Evolutionary conservation across 75 land plant species (phyloP).

Genomic region (Sequoia sempervirens): DNA sequence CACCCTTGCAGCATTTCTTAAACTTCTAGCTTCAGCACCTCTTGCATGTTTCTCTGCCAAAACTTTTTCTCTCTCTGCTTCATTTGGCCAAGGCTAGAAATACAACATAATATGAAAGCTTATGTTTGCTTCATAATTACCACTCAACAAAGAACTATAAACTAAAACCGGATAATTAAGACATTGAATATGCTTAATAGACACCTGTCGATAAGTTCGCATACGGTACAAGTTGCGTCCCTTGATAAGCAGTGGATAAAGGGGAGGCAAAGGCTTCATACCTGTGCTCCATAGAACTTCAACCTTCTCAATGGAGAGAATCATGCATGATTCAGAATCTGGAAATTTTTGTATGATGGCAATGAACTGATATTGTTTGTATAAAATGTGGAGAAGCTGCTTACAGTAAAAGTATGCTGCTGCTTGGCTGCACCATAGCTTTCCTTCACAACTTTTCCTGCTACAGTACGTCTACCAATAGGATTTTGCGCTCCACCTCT

Average conservation of each 20-base stretch:
- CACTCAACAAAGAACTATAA: background rate
- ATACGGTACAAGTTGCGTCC: conserved; percentile 30
- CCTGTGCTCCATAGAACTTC: conserved; percentile 33
- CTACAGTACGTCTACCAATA: conserved; percentile 26
- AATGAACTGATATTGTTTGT: background rate
- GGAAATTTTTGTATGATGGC: background rate
- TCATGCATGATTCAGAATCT: conserved; percentile 1
- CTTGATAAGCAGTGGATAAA: conserved; percentile 28
- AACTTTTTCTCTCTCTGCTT: conserved; percentile 12
- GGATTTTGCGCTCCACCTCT: conserved; percentile 14
- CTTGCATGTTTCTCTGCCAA: conserved; percentile 22
- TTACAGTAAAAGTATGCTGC: conserved; percentile 45
- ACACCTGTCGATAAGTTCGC: conserved; percentile 18
- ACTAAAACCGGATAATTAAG: background rate
- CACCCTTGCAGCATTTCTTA: conserved; percentile 5
- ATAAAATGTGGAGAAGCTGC: background rate
- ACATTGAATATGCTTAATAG: background rate
- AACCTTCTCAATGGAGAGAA: conserved; percentile 15
- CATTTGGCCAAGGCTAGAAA: conserved; percentile 19
- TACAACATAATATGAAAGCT: background rate
- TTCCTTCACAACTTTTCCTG: conserved; percentile 36
- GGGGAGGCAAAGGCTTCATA: conserved; percentile 13
- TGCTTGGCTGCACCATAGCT: conserved; percentile 43
- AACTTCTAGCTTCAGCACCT: conserved; percentile 13
- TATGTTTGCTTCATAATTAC: background rate